These are phyloP conservation scores for Lathyrus oleraceus DNA, from an alignment of 306 rosid species.

Conservation along the genomic window DNA sequence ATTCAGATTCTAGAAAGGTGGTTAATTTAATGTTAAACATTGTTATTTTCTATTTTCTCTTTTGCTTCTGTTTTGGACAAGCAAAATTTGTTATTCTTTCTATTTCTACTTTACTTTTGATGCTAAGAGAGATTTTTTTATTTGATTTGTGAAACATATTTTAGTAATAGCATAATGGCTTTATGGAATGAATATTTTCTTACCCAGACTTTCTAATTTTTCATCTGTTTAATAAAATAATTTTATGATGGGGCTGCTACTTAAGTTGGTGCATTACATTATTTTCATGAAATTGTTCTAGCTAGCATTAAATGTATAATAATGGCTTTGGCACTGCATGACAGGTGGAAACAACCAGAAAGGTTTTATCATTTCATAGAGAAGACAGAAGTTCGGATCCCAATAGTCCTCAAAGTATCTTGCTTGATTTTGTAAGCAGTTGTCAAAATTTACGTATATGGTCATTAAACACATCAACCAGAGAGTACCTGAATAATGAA, in stretches of 20 bases:
- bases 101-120: conserved; percentile 20
- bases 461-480: conserved; percentile 85
- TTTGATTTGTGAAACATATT: conserved; percentile 5
- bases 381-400: conserved; percentile 92
- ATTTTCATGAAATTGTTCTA: conserved; percentile 15
- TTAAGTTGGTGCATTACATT: conserved; percentile 24
- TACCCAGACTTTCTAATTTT: conserved; percentile 31
- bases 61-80: conserved; percentile 17
- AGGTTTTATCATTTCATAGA: conserved; percentile 88
- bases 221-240: neutral
- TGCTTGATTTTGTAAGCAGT: conserved; percentile 93
- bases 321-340: conserved; percentile 32
- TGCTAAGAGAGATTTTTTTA: conserved; percentile 6
- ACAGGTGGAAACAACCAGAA: conserved; percentile 93
- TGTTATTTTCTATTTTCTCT: conserved; percentile 24
- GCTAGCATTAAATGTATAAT: conserved; percentile 29
- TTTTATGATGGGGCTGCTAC: conserved; percentile 26
- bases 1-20: conserved; percentile 94
- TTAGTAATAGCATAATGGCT: conserved; percentile 7
- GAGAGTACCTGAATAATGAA: conserved; percentile 91
- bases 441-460: conserved; percentile 98
- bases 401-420: conserved; percentile 80
- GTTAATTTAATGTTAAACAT: conserved; percentile 31
- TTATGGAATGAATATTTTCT: conserved; percentile 28
- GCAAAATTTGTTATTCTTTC: conserved; percentile 29